Conservation (phyloP, 805 yeast species). For the Nakazawaea holstii region DNA sequence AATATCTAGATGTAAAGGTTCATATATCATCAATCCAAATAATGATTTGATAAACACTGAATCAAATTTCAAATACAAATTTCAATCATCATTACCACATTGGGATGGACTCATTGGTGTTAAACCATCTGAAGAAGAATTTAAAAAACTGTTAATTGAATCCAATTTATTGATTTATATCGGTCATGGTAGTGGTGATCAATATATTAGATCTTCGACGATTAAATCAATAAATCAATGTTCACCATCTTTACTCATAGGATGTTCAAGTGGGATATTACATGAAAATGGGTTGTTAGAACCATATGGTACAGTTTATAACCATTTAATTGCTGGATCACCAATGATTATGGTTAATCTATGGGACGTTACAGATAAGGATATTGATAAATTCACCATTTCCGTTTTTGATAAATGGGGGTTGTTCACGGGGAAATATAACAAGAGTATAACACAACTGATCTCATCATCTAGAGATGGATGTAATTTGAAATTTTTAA, state of each 20-base stretch:
- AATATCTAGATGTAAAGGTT: slow-evolving; percentile 25
- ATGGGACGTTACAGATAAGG: slow-evolving; percentile 98
- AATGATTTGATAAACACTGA: slow-evolving; percentile 73
- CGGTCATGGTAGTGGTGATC: slow-evolving; percentile 98
- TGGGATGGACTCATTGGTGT: slow-evolving; percentile 54
- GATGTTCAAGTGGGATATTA: slow-evolving; percentile 84
- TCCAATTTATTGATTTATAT: slow-evolving; percentile 63
- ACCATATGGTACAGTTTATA: slow-evolving; percentile 70
- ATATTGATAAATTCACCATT: slow-evolving; percentile 74
- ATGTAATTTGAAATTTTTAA: slow-evolving; percentile 69
- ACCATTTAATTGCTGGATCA: slow-evolving; percentile 75
- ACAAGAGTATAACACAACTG: slow-evolving; percentile 44
- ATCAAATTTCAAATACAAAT: slow-evolving; percentile 39
- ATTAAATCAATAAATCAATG: slow-evolving; percentile 37
- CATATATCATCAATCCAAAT: slow-evolving; percentile 76
- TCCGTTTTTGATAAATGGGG: slow-evolving; percentile 66
- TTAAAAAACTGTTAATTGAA: slow-evolving; percentile 35
- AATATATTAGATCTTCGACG: slow-evolving; percentile 54
- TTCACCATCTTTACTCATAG: slow-evolving; percentile 68
- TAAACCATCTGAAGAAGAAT: slow-evolving; percentile 52
- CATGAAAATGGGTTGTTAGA: slow-evolving; percentile 54
- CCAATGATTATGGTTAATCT: slow-evolving; percentile 80
- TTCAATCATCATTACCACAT: slow-evolving; percentile 26
- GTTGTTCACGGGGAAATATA: slow-evolving; percentile 27
- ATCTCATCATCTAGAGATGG: slow-evolving; percentile 55